phyloP scores from a whole-genome alignment of 306 rosid species.

The Prunus mongolica region DNA sequence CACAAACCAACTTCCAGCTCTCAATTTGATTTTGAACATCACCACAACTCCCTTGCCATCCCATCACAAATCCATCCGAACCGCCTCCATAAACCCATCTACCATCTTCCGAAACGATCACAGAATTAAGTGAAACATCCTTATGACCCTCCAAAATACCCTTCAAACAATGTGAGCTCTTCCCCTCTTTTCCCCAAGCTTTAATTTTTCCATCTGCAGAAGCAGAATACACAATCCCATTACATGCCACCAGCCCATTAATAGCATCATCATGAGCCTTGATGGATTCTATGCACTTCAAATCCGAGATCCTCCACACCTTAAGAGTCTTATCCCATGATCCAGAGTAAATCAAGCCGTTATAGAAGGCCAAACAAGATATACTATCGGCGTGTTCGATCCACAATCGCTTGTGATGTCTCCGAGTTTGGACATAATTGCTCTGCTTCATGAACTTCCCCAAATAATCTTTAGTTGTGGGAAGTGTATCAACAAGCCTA shows the following conservation, averaged over 20 bases:
- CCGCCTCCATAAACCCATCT: conserved; percentile 80
- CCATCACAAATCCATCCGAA: conserved; percentile 71
- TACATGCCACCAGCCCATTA: conserved; percentile 63
- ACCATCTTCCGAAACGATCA: conserved; percentile 70
- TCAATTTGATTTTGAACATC: neutral
- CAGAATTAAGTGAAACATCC: conserved; percentile 67
- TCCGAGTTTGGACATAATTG: conserved; percentile 77
- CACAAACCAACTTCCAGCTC: conserved; percentile 61
- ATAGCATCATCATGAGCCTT: conserved; percentile 93
- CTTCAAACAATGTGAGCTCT: conserved; percentile 45
- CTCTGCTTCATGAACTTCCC: conserved; percentile 87
- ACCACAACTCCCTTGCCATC: conserved; percentile 47
- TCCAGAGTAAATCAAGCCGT: conserved; percentile 78
- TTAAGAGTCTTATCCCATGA: conserved; percentile 93
- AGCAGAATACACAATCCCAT: conserved; percentile 82
- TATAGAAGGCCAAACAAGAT: conserved; percentile 63
- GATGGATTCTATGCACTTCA: conserved; percentile 85
- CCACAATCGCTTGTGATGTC: conserved; percentile 83
- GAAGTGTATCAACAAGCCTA: conserved; percentile 62
- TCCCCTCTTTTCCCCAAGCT: conserved; percentile 65
- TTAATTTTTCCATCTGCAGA: conserved; percentile 94
- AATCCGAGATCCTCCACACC: conserved; percentile 77
- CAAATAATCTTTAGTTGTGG: conserved; percentile 76
- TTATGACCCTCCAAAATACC: conserved; percentile 73
- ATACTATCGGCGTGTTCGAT: conserved; percentile 85